phyloP scores from a whole-genome alignment of 1,284 basidiomycete genomes.

The Malassezia brasiliensis region DNA sequence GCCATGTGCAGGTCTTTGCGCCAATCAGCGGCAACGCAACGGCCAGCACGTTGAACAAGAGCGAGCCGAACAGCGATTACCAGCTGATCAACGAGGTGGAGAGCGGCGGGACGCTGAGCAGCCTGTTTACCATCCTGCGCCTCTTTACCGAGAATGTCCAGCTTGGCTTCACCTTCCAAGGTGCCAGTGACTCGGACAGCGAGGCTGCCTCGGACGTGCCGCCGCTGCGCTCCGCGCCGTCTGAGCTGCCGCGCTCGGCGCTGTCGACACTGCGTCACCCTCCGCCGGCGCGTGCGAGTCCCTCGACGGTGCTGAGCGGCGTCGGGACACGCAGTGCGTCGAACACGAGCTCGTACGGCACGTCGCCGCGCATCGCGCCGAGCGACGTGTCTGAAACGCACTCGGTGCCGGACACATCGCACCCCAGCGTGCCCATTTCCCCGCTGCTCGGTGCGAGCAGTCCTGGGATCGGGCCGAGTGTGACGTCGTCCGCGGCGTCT shows the following conservation, averaged over 20 bases:
- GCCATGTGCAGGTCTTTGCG: constrained; percentile 46
- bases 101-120: constrained; percentile 66
- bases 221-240: background rate
- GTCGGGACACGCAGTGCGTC: background rate
- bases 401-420: background rate
- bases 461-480: background rate
- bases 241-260: constrained; percentile 14
- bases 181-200: background rate
- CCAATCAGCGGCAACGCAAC: constrained; percentile 17
- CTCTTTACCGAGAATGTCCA: constrained; percentile 96
- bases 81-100: constrained; percentile 46
- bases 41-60: background rate
- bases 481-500: background rate
- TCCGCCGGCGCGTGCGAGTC: background rate
- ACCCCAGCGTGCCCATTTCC: background rate
- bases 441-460: background rate
- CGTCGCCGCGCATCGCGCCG: background rate
- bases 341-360: background rate
- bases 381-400: background rate
- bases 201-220: background rate
- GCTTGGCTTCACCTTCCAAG: constrained; percentile 54
- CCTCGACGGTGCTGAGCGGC: background rate
- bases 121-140: constrained; percentile 85
- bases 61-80: constrained; percentile 22
- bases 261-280: constrained; percentile 1